These are phyloP conservation scores for Pleurotus sapidus DNA, from an alignment of 768 basidiomycete species.

Conservation along the genomic window DNA sequence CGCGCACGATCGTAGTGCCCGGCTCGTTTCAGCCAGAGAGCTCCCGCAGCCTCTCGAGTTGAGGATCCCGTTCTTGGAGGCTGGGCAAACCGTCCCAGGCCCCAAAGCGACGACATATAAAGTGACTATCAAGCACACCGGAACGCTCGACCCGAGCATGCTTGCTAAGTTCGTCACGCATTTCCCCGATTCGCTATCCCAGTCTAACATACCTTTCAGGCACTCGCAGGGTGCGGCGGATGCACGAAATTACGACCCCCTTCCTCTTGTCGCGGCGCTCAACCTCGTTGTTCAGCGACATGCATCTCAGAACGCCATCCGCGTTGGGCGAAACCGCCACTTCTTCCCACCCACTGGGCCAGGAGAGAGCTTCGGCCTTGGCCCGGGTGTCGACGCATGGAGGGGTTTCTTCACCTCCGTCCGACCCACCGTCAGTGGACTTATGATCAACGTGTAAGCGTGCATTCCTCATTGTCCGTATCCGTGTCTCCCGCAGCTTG, in stretches of 20 bases:
- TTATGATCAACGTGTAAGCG: conserved; percentile 53
- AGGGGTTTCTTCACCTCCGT: conserved; percentile 51
- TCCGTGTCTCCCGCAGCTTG: not conserved
- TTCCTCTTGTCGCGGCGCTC: conserved; percentile 52
- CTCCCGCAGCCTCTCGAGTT: conserved; percentile 45
- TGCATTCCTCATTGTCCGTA: not conserved
- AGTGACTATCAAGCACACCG: conserved; percentile 37
- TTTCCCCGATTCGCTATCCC: not conserved
- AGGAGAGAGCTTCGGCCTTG: conserved; percentile 20
- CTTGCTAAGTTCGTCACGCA: conserved; percentile 29
- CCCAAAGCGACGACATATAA: conserved; percentile 38
- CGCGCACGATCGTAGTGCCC: conserved; percentile 50
- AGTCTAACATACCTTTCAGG: conserved; percentile 26
- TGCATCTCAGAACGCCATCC: conserved; percentile 41
- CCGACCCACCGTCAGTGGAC: conserved; percentile 42
- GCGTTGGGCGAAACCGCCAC: conserved; percentile 52
- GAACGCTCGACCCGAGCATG: conserved; percentile 32
- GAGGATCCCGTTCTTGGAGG: conserved; percentile 38
- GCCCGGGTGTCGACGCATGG: conserved; percentile 33
- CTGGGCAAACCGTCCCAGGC: conserved; percentile 30
- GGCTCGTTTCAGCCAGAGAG: conserved; percentile 41
- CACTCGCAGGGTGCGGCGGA: conserved; percentile 45
- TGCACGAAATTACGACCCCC: conserved; percentile 42
- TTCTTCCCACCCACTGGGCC: conserved; percentile 44
- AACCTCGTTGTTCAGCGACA: conserved; percentile 56